Evolutionary conservation across 2,329 filamentous ascomycete genomes (phyloP), one percentile per base, ranked within the genome.

Genomic region (Fusarium tupiense): DNA sequence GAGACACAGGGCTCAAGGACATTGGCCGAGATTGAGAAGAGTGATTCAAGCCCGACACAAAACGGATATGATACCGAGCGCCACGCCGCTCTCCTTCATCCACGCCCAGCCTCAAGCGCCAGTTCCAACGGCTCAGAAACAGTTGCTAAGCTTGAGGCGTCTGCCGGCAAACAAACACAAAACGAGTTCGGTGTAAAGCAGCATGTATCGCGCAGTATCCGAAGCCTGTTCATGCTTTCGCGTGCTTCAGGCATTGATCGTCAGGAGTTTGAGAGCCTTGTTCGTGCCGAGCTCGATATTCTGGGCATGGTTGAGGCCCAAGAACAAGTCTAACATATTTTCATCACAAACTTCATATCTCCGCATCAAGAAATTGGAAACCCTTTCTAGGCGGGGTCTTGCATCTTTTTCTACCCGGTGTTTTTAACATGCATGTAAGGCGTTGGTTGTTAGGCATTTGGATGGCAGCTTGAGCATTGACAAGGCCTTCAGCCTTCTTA

Each of bases 151-250:
- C 86, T 91, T 35, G 89, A 91, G 75, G 86, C 87, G 56, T 85
- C 84, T 22, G 89, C 88, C 5, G 86, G 85, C 44, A 86, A 85
- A 72, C 88, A 88, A 75, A 89, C 91, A 67, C 89, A 91, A 76
- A 90, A 86, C 63, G 92, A 95, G 82, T 89, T 92, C 63, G 93
- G 91, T 20, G 90, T 96, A 62, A 93, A 93, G 82, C 92, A 95
- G 82, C 93, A 96, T 82, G 91, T 96, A 50, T 91, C 91, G 41
- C 91, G 92, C 14, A 93, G 91, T 78, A 89, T 96, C 64, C 92
- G 94, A 85, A 95, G 92, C 81, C 82, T 96, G 73, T 96, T 91
- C 81, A 84, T 92, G 73, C 83, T 96, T 71, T 91, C 93, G 31
- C 89, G 88, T 47, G 88, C 91, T 4, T 90, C 90, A 29, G 93